Conservation (phyloP, 192 early-diverging fungal species). For the Globomyces pollinis-pini region DNA sequence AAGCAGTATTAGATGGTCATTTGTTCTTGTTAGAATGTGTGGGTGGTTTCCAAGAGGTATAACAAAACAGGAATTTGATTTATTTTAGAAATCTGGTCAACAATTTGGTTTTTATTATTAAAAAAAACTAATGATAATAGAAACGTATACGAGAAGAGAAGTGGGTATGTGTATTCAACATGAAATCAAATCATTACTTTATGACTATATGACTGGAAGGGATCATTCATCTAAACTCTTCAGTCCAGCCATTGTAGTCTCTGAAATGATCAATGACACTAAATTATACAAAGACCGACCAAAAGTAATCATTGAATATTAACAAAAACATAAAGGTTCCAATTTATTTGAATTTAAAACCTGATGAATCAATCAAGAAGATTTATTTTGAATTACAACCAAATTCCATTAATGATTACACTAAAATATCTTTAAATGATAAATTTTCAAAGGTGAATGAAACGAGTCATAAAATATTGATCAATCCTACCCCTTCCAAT, state of each 20-base stretch:
- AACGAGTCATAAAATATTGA: slow-evolving; percentile 47
- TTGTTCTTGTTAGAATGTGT: slow-evolving; percentile 20
- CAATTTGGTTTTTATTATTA: not conserved
- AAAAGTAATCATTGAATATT: not conserved
- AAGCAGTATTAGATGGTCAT: slow-evolving; percentile 17
- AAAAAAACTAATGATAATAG: too few relatives aligned
- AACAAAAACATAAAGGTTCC: not conserved
- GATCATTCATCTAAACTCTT: slow-evolving; percentile 13
- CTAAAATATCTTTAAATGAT: not conserved
- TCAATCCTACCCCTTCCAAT: slow-evolving; percentile 59
- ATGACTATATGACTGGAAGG: slow-evolving; percentile 40
- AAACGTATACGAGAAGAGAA: slow-evolving; percentile 38
- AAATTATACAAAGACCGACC: not conserved
- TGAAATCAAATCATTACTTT: slow-evolving; percentile 47
- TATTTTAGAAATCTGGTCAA: not conserved
- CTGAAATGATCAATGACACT: slow-evolving; percentile 35
- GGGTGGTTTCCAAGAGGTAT: not conserved
- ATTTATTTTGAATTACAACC: not conserved
- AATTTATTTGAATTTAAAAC: not conserved
- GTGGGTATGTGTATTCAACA: slow-evolving; percentile 45
- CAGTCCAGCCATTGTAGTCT: slow-evolving; percentile 27
- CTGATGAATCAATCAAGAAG: not conserved
- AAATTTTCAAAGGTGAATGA: slow-evolving; percentile 3
- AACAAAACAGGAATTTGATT: too few relatives aligned
- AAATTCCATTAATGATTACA: not conserved